Percentiles rank a stretch among this genome's conserved stretches.
These are phyloP conservation scores for Pseudogymnoascus sp. DNA, from an alignment of 2,329 filamentous ascomycete species.

Conservation along the genomic window DNA sequence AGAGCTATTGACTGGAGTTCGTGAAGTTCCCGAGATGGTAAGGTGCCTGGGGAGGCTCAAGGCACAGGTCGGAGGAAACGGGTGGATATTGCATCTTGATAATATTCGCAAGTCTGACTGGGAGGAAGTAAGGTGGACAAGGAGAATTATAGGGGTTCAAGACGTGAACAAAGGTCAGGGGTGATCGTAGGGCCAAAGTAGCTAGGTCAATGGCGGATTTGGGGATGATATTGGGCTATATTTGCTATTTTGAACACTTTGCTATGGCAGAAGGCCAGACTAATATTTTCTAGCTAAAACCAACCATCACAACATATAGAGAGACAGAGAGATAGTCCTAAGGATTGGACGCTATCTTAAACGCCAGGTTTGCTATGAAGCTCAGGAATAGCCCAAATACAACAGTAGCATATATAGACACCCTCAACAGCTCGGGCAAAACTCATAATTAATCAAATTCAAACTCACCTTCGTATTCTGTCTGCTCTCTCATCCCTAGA, in stretches of 20 bases:
- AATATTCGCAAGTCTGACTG: conserved; percentile 46
- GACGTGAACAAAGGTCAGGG: not conserved
- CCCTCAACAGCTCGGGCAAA: not conserved
- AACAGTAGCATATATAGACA: not conserved
- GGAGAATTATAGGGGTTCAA: conserved; percentile 16
- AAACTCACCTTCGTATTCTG: not conserved
- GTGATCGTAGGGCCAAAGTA: not conserved
- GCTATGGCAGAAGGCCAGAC: not conserved
- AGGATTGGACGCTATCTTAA: not conserved
- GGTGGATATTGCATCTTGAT: conserved; percentile 37
- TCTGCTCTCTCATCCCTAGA: not conserved
- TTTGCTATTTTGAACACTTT: not conserved
- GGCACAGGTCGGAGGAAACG: conserved; percentile 31
- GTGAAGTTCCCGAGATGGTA: conserved; percentile 31
- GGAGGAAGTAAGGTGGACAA: conserved; percentile 47
- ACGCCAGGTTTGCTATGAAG: not conserved
- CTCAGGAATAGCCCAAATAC: not conserved
- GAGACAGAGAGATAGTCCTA: no score
- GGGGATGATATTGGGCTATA: not conserved
- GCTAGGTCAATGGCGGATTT: not conserved
- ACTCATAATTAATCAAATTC: not conserved
- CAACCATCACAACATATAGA: not conserved
- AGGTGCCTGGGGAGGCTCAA: conserved; percentile 43
- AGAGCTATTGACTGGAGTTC: conserved; percentile 31
- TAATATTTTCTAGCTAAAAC: not conserved